Base-by-base conservation (phyloP, 805 yeast genomes). In the Monosporozyma aerobia region DNA sequence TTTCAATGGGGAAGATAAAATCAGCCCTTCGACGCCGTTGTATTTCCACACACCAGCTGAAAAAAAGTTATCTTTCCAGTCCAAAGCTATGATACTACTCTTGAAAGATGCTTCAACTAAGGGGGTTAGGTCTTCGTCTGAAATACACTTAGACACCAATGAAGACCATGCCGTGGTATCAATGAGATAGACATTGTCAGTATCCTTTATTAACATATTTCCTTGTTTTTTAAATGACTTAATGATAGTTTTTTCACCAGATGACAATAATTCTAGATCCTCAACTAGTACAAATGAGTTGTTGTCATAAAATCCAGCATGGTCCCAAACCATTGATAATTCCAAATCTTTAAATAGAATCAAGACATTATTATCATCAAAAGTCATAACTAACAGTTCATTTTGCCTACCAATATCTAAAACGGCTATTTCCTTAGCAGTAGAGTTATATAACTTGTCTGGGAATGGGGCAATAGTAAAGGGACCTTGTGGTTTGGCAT, bases 391-490 rank as follows among this genome's bases (percentile, higher is more conserved):
- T 16, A 70, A 47, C 0, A 70, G 39, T 43, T 68, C 72, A 6
- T 59, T 55, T 1, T 50, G 27, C 1, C 55, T 51, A 6, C 63
- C 68, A 37, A 70, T 62, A 2, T 60, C 57, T 47, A 63, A 11
- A 4, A 66, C 52, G 0, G 59, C 44, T 8, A 79, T 59, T 33
- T 70, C 72, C 5, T 64, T 54, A 0, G 79, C 78, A 8, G 71
- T 70, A 35, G 71, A 76, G 3, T 69, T 71, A 61, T 84, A 82
- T 3, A 83, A 63, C 10, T 61, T 64, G 2, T 73, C 76, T 0
- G 87, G 85, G 56, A 73, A 83, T 3, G 87, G 85, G 32, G 68
- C 61, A 13, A 81, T 68, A 0, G 70, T 59, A 51, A 79, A 70
- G 1, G 88, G 85, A 2, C 88, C 88, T 59, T 77, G 81, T 4